phyloP scores from a whole-genome alignment of 1,284 basidiomycete genomes.

The Austroboletus niveus region DNA sequence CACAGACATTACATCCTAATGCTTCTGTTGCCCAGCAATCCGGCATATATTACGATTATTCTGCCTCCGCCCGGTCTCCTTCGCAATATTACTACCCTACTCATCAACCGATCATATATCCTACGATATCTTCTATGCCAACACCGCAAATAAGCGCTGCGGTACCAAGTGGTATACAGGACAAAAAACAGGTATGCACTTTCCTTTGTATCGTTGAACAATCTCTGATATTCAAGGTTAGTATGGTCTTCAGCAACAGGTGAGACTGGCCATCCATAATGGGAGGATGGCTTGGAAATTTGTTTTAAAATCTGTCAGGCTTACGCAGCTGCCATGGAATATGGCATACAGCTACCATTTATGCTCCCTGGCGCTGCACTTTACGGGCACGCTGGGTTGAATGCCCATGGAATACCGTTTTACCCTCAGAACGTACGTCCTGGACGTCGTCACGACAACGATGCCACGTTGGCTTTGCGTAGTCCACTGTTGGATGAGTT shows the following conservation, averaged over 20 bases:
- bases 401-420: slow-evolving; percentile 34
- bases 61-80: slow-evolving; percentile 43
- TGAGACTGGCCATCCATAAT: slow-evolving; percentile 35
- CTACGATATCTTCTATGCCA: slow-evolving; percentile 54
- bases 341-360: slow-evolving; percentile 46
- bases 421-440: slow-evolving; percentile 42
- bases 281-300: slow-evolving; percentile 40
- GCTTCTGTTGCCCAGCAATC: slow-evolving; percentile 48
- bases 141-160: slow-evolving; percentile 44
- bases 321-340: slow-evolving; percentile 46
- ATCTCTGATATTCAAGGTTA: slow-evolving; percentile 24
- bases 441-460: slow-evolving; percentile 41
- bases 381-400: slow-evolving; percentile 37
- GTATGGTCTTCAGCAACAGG: slow-evolving; percentile 53
- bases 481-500: slow-evolving; percentile 84
- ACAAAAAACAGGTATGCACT: slow-evolving; percentile 62
- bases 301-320: slow-evolving; percentile 43
- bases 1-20: slow-evolving; percentile 46
- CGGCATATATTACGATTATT: slow-evolving; percentile 61
- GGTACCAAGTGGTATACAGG: slow-evolving; percentile 41
- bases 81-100: slow-evolving; percentile 63
- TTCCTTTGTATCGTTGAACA: slow-evolving; percentile 1
- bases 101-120: slow-evolving; percentile 59
- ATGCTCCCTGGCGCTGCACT: slow-evolving; percentile 44
- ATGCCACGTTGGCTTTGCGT: slow-evolving; percentile 43